These are phyloP conservation scores for Neofusicoccum sp. DNA, from an alignment of 2,329 filamentous ascomycete species.

Conservation along the genomic window DNA sequence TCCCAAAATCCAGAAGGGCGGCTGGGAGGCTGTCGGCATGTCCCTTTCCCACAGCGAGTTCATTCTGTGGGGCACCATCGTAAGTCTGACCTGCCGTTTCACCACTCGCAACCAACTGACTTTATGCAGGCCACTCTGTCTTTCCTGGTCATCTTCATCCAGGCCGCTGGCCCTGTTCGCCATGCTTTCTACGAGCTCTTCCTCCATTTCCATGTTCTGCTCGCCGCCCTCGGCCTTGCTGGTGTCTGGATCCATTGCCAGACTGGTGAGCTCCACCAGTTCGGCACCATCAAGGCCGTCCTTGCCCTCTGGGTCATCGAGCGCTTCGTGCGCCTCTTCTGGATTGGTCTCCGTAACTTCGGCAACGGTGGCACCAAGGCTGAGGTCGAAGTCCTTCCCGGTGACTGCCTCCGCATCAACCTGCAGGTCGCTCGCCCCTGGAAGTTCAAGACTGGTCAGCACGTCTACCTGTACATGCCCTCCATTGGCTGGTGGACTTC, in stretches of 20 bases:
- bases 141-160: conserved; percentile 65
- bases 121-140: conserved; percentile 56
- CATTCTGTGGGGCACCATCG: conserved; percentile 66
- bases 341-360: conserved; percentile 66
- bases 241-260: conserved; percentile 69
- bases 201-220: conserved; percentile 70
- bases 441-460: conserved; percentile 73
- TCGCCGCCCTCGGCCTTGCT: conserved; percentile 62
- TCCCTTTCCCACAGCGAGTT: conserved; percentile 49
- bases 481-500: conserved; percentile 71
- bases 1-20: conserved; percentile 46
- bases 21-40: conserved; percentile 52
- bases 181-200: conserved; percentile 82
- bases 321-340: conserved; percentile 61
- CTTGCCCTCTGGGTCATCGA: conserved; percentile 71
- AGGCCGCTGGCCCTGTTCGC: conserved; percentile 70
- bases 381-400: conserved; percentile 73
- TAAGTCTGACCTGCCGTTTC: conserved; percentile 41
- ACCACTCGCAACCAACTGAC: conserved; percentile 12
- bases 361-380: conserved; percentile 68
- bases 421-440: conserved; percentile 76
- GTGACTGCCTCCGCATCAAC: conserved; percentile 73
- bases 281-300: conserved; percentile 62
- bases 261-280: conserved; percentile 56
- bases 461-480: conserved; percentile 80